Percentiles rank a stretch among this genome's conserved stretches.
Evolutionary conservation across 208 protist species (phyloP).

Genomic region (Leishmania guyanensis): DNA sequence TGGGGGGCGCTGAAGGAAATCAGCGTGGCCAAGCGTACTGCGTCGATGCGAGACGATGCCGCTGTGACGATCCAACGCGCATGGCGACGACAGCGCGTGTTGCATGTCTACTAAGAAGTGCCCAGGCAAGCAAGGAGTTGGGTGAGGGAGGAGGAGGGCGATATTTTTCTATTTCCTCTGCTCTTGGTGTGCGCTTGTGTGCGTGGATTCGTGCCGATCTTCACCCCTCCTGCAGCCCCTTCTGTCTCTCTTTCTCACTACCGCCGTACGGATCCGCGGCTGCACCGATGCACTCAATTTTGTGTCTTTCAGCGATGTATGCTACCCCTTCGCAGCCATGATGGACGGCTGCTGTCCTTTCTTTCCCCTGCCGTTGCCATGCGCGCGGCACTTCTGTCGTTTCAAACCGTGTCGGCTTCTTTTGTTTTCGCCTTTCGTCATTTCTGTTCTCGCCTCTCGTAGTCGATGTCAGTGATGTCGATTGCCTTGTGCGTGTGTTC

Average conservation of each 20-base stretch:
- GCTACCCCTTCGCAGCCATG: neutral
- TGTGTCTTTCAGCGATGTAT: neutral
- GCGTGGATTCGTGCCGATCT: neutral
- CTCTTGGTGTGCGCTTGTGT: neutral
- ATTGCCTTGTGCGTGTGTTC: neutral
- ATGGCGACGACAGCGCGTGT: conserved; percentile 28
- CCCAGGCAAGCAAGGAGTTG: neutral
- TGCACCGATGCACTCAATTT: neutral
- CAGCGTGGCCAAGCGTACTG: conserved; percentile 4
- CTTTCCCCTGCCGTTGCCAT: neutral
- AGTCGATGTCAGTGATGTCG: neutral
- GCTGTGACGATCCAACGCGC: conserved; percentile 53
- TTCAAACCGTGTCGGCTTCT: neutral
- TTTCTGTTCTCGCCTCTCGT: neutral
- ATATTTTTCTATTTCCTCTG: neutral
- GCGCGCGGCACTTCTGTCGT: neutral
- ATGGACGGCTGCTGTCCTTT: neutral
- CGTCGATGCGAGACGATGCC: conserved; percentile 38
- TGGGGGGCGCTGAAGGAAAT: neutral
- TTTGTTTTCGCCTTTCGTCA: neutral
- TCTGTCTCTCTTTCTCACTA: neutral
- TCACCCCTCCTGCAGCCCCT: neutral
- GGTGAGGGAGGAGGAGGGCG: neutral
- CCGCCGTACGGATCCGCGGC: neutral
- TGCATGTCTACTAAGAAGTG: neutral